Conservation (phyloP, 2,329 filamentous ascomycete genomes). For the Fusarium guadeloupense region DNA sequence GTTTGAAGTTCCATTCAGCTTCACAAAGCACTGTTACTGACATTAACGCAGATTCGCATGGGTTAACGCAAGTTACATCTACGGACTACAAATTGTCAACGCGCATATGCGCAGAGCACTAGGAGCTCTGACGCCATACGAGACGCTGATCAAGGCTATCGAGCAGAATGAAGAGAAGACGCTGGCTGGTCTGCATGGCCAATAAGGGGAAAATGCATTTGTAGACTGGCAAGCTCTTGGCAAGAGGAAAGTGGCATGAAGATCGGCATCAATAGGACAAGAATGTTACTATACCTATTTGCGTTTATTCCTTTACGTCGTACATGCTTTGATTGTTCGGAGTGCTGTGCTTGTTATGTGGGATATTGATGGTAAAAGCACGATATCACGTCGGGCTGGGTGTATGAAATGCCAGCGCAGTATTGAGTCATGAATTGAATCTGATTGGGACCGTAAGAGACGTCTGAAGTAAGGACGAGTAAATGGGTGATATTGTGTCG, state of each 20-base stretch:
- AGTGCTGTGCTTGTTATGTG: neutral
- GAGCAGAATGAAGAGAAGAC: constrained; percentile 64
- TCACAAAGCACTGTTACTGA: constrained; percentile 40
- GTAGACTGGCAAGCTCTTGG: constrained; percentile 10
- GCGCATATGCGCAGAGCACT: constrained; percentile 90
- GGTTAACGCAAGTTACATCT: constrained; percentile 98
- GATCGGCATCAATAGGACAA: constrained; percentile 1
- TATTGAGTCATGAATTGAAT: neutral
- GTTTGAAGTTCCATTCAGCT: neutral
- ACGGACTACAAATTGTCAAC: constrained; percentile 87
- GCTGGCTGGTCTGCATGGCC: constrained; percentile 54
- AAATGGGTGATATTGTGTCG: neutral
- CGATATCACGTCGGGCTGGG: neutral
- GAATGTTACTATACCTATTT: constrained; percentile 15
- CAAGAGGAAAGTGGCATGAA: constrained; percentile 6
- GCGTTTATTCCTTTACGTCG: neutral
- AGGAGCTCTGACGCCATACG: constrained; percentile 86
- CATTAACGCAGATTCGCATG: constrained; percentile 80
- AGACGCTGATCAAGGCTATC: constrained; percentile 78
- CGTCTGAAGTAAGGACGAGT: constrained; percentile 9
- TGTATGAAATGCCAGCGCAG: neutral
- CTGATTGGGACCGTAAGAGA: neutral
- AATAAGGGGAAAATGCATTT: constrained; percentile 25
- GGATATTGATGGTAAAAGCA: neutral
- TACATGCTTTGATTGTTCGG: neutral